These are phyloP conservation scores for Xanthoparmelia taractica DNA, from an alignment of 495 filamentous ascomycete genomes.

Conservation along the genomic window DNA sequence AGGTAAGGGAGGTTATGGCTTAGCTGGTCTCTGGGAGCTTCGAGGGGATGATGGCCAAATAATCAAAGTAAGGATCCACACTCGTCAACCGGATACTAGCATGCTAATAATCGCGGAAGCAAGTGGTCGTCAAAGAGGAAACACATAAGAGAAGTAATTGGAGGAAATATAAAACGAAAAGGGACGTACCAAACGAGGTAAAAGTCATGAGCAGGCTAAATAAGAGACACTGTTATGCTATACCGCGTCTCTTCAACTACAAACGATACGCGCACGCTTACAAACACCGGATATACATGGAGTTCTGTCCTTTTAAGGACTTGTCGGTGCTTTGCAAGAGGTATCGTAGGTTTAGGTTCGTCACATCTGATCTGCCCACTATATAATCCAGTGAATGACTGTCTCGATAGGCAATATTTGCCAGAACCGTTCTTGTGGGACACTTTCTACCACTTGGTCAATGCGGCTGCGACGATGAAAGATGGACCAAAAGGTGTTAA, in stretches of 20 bases:
- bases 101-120: neutral
- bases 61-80: neutral
- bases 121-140: neutral
- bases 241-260: constrained; percentile 1
- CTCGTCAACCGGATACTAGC: neutral
- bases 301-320: neutral
- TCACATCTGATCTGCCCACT: neutral
- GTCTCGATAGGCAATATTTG: neutral
- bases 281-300: neutral
- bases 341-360: neutral
- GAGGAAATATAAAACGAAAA: neutral
- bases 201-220: neutral
- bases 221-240: neutral
- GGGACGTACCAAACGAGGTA: neutral
- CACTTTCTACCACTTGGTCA: neutral
- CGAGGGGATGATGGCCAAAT: neutral
- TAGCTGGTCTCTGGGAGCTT: neutral
- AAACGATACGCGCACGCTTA: neutral
- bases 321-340: neutral
- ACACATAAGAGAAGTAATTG: neutral
- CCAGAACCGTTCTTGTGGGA: constrained; percentile 1
- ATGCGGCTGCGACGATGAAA: neutral
- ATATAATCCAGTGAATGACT: neutral
- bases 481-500: neutral
- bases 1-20: neutral